Base-by-base conservation (phyloP, 805 yeast genomes). In the Zygosaccharomyces bisporus region DNA sequence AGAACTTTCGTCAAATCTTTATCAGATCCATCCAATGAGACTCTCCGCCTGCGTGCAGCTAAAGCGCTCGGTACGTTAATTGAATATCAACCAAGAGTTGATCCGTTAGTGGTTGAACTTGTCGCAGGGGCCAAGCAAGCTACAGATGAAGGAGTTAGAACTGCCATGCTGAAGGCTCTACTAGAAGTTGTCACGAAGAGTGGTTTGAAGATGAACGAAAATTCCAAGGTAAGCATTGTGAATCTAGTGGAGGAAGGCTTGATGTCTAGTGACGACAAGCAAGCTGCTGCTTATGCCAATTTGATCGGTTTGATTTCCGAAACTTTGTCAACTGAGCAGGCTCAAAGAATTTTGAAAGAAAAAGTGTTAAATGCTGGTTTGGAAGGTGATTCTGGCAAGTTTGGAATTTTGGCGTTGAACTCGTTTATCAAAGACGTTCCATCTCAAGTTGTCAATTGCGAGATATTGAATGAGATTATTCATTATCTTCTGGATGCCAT, bases 1-100 rank as follows among this genome's bases (percentile, higher is more conserved):
- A 79, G 99, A 63, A 93, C 99, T 1, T 93, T 93, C 69, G 95
- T 91, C 33, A 85, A 95, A 62, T 86, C 96, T 2, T 72, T 93
- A 53, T 76, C 87, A 41, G 99, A 93, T 67, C 72, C 85, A 1
- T 58, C 77, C 2, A 85, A 82, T 56, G 95, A 84, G 40, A 67
- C 76, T 6, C 71, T 93, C 57, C 76, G 98, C 53, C 66, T 79
- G 5, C 78, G 95, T 50, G 96, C 99, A 10, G 97, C 95, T 21
- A 76, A 74, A 51, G 97, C 96, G 0, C 71, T 93, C 54, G 96
- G 96, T 41, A 79, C 90, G 7, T 75, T 93, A 60, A 86, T 91
- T 57, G 83, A 81, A 58, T 81, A 83, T 60, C 97, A 90, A 66
- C 90, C 97, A 6, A 79, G 97, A 60, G 90, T 91, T 44, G 99